Evolutionary conservation across 345 rosid genomes (phyloP), one percentile per base, ranked within the genome.

Genomic region (Arabidopsis suecica): DNA sequence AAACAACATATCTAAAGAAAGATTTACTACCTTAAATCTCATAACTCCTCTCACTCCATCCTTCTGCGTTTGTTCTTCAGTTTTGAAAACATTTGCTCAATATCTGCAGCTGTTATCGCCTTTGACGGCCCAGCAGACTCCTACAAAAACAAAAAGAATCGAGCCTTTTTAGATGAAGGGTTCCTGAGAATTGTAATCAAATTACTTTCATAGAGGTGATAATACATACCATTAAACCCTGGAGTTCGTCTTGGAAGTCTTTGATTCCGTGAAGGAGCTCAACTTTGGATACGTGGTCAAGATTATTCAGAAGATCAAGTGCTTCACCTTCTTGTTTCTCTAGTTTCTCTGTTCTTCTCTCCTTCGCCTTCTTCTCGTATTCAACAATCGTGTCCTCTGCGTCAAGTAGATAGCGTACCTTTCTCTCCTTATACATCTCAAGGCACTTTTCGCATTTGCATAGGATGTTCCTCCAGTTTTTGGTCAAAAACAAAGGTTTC

Each of bases 211-310:
- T 51, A 41, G 66, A 63, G 25, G 37, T 44, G 47, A 62, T 3
- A 5, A 42, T 38, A 37, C 72, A 42, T 83, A 95, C 99, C 99
- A 90, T 69, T 80, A 93, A 86, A 23, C 86, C 78, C 20, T 76
- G 82, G 57, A 95, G 80, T 75, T 86, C 98, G 9, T 90, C 87
- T 77, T 85, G 84, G 79, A 93, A 83, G 83, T 95, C 98, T 9
- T 86, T 88, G 69, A 95, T 88, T 78, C 99, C 98, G 75, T 74
- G 86, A 79, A 91, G 83, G 65, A 96, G 81, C 84, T 96, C 98
- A 79, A 93, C 87, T 87, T 96, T 96, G 83, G 92, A 83, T 66
- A 95, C 78, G 79, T 93, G 99, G 77, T 91, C 93, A 41, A 95
- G 90, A 53, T 83, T 87, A 63, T 88, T 83, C 50, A 95, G 67